Evolutionary conservation across 2,329 filamentous ascomycete species (phyloP), one percentile per base, ranked within the genome.

Genomic region (Aspergillus ochraceoroseus): DNA sequence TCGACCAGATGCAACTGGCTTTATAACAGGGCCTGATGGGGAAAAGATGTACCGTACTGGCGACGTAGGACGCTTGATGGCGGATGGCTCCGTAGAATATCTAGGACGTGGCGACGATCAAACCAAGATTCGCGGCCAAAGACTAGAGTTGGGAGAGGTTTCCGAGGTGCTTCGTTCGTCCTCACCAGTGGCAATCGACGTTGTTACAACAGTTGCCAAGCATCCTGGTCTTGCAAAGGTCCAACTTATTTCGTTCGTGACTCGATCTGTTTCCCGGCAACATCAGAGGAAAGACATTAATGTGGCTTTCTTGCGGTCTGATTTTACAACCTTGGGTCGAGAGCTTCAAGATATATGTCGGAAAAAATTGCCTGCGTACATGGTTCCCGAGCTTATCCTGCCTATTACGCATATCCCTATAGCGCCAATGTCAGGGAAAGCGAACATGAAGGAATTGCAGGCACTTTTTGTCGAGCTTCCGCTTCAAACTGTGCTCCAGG

Each of bases 91-190:
- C 0, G 70, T 94, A 3, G 66, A 87, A 5, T 87, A 90, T 25
- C 64, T 80, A 7, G 85, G 87, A 4, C 76, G 87, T 28, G 71
- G 83, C 11, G 87, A 94, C 51, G 84, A 85, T 44, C 87, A 94
- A 60, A 73, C 94, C 41, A 94, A 94, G 60, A 74, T 94, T 9
- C 77, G 86, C 26, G 88, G 88, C 0, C 84, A 90, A 52, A 73
- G 87, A 38, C 80, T 94, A 17, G 87, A 94, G 58, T 74, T 88
- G 7, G 77, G 77, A 1, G 87, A 94, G 57, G 83, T 94, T 34
- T 56, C 53, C 1, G 60, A 62, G 37, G 53, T 58, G 2, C 43
- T 64, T n/a, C 49, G 56, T 27, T 45, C 53, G 1, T 52, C 53
- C 7, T 54, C 52, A 1, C 25, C 35, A 1, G 25, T 48, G n/a